A percentile compares a stretch with the other conserved stretches of the same genome.
Conservation (phyloP, 2,329 filamentous ascomycete genomes). For the Arthrinium puccinioides region DNA sequence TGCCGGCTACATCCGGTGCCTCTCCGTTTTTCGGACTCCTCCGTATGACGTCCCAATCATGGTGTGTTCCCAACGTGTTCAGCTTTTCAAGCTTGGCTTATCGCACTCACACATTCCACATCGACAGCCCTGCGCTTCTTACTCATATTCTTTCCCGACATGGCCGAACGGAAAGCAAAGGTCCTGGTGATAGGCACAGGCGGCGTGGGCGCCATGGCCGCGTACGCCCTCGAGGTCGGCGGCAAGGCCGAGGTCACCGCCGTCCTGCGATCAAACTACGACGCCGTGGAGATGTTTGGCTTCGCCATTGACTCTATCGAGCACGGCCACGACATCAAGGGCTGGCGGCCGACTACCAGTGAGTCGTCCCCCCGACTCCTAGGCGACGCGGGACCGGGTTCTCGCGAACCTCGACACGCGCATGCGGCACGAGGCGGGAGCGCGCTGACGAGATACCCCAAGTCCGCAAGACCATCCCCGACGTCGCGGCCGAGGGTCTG, state of each 20-base stretch:
- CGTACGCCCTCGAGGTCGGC: slow-evolving; percentile 44
- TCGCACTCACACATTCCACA: too few species aligned
- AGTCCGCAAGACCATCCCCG: slow-evolving; percentile 41
- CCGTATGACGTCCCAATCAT: too few species aligned
- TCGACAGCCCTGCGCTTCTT: too few species aligned
- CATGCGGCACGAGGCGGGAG: background rate
- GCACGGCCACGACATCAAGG: slow-evolving; percentile 37
- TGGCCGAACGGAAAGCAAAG: slow-evolving; percentile 20
- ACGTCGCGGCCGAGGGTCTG: slow-evolving; percentile 26
- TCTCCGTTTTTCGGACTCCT: too few species aligned
- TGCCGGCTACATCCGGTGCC: too few species aligned
- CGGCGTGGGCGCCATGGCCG: slow-evolving; percentile 48
- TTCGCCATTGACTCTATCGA: slow-evolving; percentile 49
- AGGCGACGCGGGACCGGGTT: background rate
- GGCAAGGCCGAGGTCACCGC: slow-evolving; percentile 43
- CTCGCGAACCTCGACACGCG: background rate
- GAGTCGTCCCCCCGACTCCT: slow-evolving; percentile 6
- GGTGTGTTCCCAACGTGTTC: too few species aligned
- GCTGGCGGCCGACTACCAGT: slow-evolving; percentile 40
- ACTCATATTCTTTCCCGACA: slow-evolving; percentile 5
- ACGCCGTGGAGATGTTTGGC: slow-evolving; percentile 35
- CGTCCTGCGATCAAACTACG: slow-evolving; percentile 50
- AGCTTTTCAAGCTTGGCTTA: too few species aligned
- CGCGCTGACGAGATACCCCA: slow-evolving; percentile 3
- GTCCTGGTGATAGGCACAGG: slow-evolving; percentile 48